A percentile compares a stretch with the other conserved stretches of the same genome.
Evolutionary conservation across 768 basidiomycete species (phyloP).

Genomic region (Hortiboletus campestris): DNA sequence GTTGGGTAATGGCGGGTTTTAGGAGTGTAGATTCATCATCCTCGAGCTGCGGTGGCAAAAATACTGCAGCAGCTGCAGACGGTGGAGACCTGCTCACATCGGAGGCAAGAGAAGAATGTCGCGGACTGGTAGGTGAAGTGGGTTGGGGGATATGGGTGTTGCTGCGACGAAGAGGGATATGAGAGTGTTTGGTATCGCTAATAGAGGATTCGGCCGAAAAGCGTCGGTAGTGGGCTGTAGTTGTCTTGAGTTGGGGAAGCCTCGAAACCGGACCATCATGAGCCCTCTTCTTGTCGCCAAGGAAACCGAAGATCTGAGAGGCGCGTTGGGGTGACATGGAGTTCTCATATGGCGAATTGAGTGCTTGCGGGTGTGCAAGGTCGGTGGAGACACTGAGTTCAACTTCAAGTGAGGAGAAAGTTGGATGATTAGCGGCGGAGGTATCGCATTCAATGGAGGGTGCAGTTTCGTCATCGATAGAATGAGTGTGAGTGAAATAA

Average conservation of each 20-base stretch:
- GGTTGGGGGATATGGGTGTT: conserved; percentile 14
- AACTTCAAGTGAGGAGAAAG: conserved; percentile 74
- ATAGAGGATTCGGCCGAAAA: conserved; percentile 24
- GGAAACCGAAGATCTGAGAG: conserved; percentile 72
- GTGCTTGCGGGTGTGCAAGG: conserved; percentile 22
- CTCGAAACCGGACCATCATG: conserved; percentile 34
- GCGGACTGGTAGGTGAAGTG: conserved; percentile 10
- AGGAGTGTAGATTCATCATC: neutral
- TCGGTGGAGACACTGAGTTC: conserved; percentile 59
- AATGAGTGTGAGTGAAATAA: conserved; percentile 41
- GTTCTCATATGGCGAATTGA: conserved; percentile 36
- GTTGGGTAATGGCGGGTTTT: conserved; percentile 1
- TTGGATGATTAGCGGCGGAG: conserved; percentile 34
- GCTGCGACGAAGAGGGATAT: conserved; percentile 14
- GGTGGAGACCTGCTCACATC: conserved; percentile 10
- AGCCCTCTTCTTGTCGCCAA: conserved; percentile 48
- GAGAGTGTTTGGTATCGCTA: conserved; percentile 25
- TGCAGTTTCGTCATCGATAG: conserved; percentile 36
- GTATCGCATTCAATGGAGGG: conserved; percentile 48
- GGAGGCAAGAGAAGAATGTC: conserved; percentile 14
- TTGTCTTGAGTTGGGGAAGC: conserved; percentile 31
- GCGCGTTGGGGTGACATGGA: conserved; percentile 63
- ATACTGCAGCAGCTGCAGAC: conserved; percentile 1
- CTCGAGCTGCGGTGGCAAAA: neutral
- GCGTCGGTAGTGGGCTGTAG: conserved; percentile 17